Evolutionary conservation across 2,329 filamentous ascomycete genomes (phyloP).

Genomic region (Onygenales sp.): DNA sequence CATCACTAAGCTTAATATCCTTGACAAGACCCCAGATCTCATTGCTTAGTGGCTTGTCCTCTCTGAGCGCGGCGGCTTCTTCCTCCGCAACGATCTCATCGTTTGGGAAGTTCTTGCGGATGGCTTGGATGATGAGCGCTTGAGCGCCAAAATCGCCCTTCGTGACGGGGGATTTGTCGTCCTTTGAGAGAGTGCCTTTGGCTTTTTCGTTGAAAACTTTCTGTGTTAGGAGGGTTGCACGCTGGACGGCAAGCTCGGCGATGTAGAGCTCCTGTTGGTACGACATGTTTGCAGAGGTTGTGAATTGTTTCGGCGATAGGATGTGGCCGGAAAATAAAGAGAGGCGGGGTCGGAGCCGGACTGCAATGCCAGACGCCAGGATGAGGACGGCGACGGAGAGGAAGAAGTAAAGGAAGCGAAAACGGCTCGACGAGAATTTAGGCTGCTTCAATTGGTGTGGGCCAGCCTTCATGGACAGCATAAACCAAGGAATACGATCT

Average conservation of each 20-base stretch:
- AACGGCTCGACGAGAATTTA: not conserved
- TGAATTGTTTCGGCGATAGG: conserved; percentile 12
- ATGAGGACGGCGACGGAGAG: conserved; percentile 18
- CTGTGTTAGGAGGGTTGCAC: conserved; percentile 66
- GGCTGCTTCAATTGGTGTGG: not conserved
- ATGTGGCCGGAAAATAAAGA: conserved; percentile 26
- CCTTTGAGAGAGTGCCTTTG: conserved; percentile 89
- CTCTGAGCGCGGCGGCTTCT: conserved; percentile 70
- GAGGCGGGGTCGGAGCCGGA: conserved; percentile 29
- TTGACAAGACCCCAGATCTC: conserved; percentile 80
- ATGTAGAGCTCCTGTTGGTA: conserved; percentile 74
- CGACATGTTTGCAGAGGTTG: conserved; percentile 27
- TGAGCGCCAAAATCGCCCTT: conserved; percentile 98
- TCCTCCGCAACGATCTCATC: conserved; percentile 95
- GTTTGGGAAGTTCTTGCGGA: conserved; percentile 78
- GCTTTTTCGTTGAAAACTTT: conserved; percentile 77
- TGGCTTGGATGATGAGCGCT: conserved; percentile 85
- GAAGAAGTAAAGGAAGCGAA: not conserved
- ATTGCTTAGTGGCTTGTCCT: conserved; percentile 58
- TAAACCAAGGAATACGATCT: not conserved
- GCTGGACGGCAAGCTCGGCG: conserved; percentile 80
- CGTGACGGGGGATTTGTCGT: conserved; percentile 92
- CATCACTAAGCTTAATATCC: conserved; percentile 59
- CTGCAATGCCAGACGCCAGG: conserved; percentile 33
- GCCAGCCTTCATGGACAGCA: not conserved